Percentiles rank a stretch among this genome's conserved stretches.
phyloP scores from a whole-genome alignment of 106 monocot genomes.

The Gastrodia elata region DNA sequence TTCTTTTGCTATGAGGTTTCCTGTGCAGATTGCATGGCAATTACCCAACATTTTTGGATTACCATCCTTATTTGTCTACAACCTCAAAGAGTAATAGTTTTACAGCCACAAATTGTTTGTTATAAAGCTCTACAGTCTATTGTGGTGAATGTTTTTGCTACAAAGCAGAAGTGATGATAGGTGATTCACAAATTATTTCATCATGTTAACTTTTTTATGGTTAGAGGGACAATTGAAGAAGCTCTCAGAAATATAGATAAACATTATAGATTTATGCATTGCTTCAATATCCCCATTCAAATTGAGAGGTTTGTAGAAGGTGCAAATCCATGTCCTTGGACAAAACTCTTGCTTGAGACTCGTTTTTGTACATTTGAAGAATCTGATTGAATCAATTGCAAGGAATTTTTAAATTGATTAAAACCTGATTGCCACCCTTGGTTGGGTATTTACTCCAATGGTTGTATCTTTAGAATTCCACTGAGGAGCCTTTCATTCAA shows the following conservation, averaged over 20 bases:
- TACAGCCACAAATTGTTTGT: background rate
- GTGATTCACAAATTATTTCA: background rate
- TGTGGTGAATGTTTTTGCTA: background rate
- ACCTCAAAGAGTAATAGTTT: background rate
- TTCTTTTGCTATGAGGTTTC: slow-evolving; percentile 52
- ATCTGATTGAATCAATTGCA: too few relatives aligned
- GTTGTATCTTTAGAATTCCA: too few relatives aligned
- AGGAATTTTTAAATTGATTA: too few relatives aligned
- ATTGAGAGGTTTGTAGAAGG: background rate
- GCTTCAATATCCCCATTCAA: background rate
- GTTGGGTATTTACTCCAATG: too few relatives aligned
- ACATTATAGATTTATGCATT: background rate
- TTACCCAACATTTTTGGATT: background rate
- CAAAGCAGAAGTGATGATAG: background rate
- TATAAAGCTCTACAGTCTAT: background rate
- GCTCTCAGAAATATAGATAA: background rate
- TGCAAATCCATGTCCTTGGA: background rate
- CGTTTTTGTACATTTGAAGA: too few relatives aligned
- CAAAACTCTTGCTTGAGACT: too few relatives aligned
- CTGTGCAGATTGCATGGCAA: background rate
- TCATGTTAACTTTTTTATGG: background rate
- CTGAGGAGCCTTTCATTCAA: too few relatives aligned
- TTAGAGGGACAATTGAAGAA: background rate
- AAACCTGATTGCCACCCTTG: too few relatives aligned
- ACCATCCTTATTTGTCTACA: background rate